Conservation (phyloP, 2,329 filamentous ascomycete genomes). For the Penicillium rolfsii region DNA sequence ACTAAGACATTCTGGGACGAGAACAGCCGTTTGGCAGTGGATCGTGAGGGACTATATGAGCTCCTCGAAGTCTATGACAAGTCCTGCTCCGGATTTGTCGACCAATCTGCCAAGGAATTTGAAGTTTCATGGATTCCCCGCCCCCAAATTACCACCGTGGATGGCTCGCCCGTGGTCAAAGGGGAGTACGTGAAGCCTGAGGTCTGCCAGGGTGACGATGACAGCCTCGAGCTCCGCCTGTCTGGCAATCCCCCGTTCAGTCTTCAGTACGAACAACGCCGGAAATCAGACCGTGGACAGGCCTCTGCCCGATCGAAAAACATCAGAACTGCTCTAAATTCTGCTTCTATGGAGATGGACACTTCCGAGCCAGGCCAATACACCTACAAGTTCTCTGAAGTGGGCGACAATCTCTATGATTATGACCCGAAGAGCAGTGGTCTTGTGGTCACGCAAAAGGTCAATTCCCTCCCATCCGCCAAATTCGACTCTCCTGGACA, state of each 20-base stretch:
- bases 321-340: slow-evolving; percentile 74
- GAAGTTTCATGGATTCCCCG: slow-evolving; percentile 83
- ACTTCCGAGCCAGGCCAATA: slow-evolving; percentile 81
- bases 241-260: slow-evolving; percentile 81
- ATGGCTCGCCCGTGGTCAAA: slow-evolving; percentile 52
- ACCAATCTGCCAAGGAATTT: slow-evolving; percentile 73
- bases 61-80: slow-evolving; percentile 76
- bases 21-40: slow-evolving; percentile 72
- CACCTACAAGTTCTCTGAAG: slow-evolving; percentile 79
- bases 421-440: slow-evolving; percentile 68
- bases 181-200: slow-evolving; percentile 71
- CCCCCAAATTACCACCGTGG: slow-evolving; percentile 68
- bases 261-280: slow-evolving; percentile 77
- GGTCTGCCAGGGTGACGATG: slow-evolving; percentile 93
- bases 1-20: slow-evolving; percentile 55
- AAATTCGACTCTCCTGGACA: slow-evolving; percentile 83
- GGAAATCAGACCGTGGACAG: slow-evolving; percentile 69
- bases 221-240: slow-evolving; percentile 79
- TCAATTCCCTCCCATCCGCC: slow-evolving; percentile 81
- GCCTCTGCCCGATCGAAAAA: slow-evolving; percentile 68
- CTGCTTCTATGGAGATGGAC: slow-evolving; percentile 81
- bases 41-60: slow-evolving; percentile 74
- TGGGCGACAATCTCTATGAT: slow-evolving; percentile 86
- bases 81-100: slow-evolving; percentile 80
- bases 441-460: slow-evolving; percentile 75